A percentile compares a stretch with the other conserved stretches of the same genome.
phyloP scores from a whole-genome alignment of 352 stramenopile species.

The Pythium pyrilobum region DNA sequence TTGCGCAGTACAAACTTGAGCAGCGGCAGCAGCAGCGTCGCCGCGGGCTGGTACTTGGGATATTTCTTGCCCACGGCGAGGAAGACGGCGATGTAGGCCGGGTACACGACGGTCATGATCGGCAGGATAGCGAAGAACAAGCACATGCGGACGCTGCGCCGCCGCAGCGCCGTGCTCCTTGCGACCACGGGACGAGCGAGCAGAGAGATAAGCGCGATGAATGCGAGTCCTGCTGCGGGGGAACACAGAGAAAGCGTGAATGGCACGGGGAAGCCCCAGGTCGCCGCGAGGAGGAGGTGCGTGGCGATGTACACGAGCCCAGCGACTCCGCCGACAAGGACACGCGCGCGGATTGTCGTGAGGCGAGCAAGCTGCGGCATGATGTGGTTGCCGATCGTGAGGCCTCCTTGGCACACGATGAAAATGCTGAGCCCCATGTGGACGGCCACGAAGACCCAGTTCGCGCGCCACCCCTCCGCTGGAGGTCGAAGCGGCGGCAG shows the following conservation, averaged over 20 bases:
- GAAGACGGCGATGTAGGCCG: constrained; percentile 11
- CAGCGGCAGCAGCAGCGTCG: constrained; percentile 3
- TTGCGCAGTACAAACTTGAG: constrained; percentile 4
- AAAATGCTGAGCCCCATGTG: constrained; percentile 2
- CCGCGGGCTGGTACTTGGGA: neutral
- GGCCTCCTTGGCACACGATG: neutral
- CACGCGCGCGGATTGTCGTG: too few species aligned
- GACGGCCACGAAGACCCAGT: constrained; percentile 7
- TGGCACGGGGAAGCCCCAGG: constrained; percentile 5
- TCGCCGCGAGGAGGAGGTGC: neutral
- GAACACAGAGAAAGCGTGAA: neutral
- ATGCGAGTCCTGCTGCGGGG: neutral
- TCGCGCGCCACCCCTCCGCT: neutral
- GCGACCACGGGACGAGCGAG: neutral
- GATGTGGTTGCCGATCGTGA: neutral
- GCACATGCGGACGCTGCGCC: neutral
- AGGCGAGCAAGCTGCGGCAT: constrained; percentile 5
- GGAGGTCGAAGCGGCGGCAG: neutral
- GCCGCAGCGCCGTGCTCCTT: neutral
- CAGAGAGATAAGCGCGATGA: neutral
- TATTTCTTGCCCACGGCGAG: neutral
- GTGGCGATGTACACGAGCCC: too few species aligned
- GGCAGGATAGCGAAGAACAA: neutral
- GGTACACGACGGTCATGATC: constrained; percentile 7
- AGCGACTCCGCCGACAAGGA: neutral